Evolutionary conservation across 2,329 filamentous ascomycete genomes (phyloP).

Genomic region (Rutstroemia sp.): DNA sequence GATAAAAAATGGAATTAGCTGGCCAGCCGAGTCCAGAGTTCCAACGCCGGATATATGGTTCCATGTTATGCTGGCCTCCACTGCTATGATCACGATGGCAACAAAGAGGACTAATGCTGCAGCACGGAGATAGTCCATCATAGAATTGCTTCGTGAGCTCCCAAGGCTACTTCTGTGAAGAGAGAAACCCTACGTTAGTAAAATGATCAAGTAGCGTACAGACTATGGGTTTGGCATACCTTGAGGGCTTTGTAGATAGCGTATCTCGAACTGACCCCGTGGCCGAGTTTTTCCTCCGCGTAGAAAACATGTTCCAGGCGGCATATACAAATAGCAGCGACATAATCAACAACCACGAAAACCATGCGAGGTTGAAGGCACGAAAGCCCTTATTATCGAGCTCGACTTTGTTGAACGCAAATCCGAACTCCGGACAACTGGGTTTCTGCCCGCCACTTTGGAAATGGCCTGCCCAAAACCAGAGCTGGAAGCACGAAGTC

Average conservation of each 20-base stretch:
- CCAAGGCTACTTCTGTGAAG: neutral
- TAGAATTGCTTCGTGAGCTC: neutral
- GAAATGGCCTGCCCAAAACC: neutral
- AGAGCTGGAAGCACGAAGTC: neutral
- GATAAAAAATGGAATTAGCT: neutral
- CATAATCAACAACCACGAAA: neutral
- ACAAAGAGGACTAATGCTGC: neutral
- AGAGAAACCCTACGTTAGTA: neutral
- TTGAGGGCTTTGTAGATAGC: neutral
- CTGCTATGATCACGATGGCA: neutral
- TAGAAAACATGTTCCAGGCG: neutral
- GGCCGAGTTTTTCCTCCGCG: neutral
- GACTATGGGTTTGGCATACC: neutral
- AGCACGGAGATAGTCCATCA: neutral
- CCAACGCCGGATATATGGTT: neutral
- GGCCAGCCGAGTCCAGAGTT: neutral
- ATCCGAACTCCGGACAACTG: neutral
- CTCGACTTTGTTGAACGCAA: neutral
- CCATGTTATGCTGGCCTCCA: neutral
- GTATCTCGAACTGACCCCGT: neutral
- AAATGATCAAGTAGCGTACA: neutral
- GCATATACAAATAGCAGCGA: neutral
- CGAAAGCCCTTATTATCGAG: neutral
- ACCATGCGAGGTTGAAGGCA: neutral
- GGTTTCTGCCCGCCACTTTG: neutral